Evolutionary conservation across 352 stramenopile genomes (phyloP).

Genomic region (Aphanomyces cochlioides): DNA sequence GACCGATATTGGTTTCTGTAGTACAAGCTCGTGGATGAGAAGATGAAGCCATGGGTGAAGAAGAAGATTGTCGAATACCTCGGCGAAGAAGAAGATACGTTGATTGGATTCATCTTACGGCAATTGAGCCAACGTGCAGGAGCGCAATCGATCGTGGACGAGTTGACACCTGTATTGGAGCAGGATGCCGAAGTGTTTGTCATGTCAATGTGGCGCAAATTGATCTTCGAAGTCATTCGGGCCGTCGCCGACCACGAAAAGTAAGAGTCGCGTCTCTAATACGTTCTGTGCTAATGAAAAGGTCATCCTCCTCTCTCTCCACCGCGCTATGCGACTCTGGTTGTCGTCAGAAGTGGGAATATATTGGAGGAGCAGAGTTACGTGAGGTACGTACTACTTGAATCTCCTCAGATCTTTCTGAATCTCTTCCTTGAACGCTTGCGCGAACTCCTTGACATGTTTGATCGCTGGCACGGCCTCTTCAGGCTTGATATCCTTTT

Average conservation of each 20-base stretch:
- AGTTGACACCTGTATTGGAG: constrained; percentile 44
- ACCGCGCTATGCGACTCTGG: no score
- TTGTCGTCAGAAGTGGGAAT: no score
- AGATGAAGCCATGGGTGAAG: constrained; percentile 45
- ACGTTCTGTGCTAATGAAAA: background rate
- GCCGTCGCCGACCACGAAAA: background rate
- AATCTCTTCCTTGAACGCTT: constrained; percentile 71
- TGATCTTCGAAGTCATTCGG: constrained; percentile 48
- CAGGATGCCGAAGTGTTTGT: constrained; percentile 53
- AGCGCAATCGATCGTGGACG: constrained; percentile 38
- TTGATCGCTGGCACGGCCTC: constrained; percentile 36
- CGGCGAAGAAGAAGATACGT: constrained; percentile 45
- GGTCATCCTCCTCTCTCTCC: no score
- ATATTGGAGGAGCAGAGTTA: no score
- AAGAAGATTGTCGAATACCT: constrained; percentile 57
- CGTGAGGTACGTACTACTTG: constrained; percentile 34
- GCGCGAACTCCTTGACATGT: constrained; percentile 71
- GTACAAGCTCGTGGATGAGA: constrained; percentile 38
- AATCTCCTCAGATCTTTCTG: constrained; percentile 66
- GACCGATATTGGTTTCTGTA: constrained; percentile 8
- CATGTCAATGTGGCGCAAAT: constrained; percentile 50
- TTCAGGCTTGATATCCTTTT: constrained; percentile 38
- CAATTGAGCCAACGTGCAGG: constrained; percentile 38
- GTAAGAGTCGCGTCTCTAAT: background rate
- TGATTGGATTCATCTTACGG: constrained; percentile 46